Evolutionary conservation across 371 early-diverging fungal species (phyloP), one percentile per base, ranked within the genome.

Genomic region (Actinomortierella ambigua): DNA sequence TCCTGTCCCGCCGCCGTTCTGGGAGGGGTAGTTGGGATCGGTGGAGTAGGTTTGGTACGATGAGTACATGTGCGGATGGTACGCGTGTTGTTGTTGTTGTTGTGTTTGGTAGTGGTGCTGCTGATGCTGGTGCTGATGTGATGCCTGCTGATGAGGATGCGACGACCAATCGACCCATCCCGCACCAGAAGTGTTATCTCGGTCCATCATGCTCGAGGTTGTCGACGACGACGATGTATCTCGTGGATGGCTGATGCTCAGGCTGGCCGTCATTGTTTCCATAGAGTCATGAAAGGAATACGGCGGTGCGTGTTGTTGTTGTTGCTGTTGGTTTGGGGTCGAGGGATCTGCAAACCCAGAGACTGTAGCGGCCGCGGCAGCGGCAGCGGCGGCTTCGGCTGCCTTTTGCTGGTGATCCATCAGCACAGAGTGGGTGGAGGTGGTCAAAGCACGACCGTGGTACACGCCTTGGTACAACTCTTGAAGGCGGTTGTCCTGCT

Each of bases 391-490:
- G 34, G 34, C 34, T 11, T 34, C 34, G 4, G 34, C 34, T 6
- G 34, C 34, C 34, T 34, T 34, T 34, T 34, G 34, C 34, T 34
- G 34, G 34, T 65, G 34, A 44, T 3, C 28, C 41, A 61, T 23
- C 9, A 61, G 24, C n/a, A 67, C 24, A n/a, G 62, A 42, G 23
- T 69, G 59, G 34, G 34, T 34, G 34, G 34, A 4, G 4, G 34
- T 11, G 15, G 59, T 40, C 2, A 63, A 28, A 1, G 63, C 34
- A 1, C 60, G 51, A 23, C 55, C 41, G 23, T 51, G 61, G 20
- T 70, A 70, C 50, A 65, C 65, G 24, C 65, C 59, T 24, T 70
- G 62, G 23, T 61, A 61, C 48, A 70, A 53, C 40, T 70, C 57
- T 14, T 57, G 65, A 0, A 70, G 50, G 22, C 65, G 71, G 43